Base-by-base conservation (phyloP, 495 filamentous ascomycete species). In the Talaromyces adpressus region DNA sequence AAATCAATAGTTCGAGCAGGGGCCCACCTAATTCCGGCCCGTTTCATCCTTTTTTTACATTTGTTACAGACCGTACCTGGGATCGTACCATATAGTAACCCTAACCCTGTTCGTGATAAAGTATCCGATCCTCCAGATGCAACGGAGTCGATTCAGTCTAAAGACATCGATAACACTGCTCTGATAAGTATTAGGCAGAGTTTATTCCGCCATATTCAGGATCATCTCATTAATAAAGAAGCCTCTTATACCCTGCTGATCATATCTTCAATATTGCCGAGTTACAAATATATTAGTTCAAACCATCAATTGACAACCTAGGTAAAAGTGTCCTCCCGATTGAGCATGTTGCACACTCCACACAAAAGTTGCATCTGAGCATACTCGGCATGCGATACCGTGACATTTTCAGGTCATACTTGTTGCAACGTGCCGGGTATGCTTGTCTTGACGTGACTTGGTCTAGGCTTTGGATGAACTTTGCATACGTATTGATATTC, bases 1-100 rank as follows among this genome's bases (percentile, higher is more conserved):
- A 29, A 56, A 56, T 56, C 52, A 56, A 56, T 56, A 56, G 52
- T 56, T 56, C 52, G 22, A 27, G 18, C 52, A 56, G 22, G 22
- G 52, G 7, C 52, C 52, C 52, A 25, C 20, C 14, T 56, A 16
- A 25, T 22, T n/a, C n/a, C 16, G 16, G 16, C 23, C 6, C 9
- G 52, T 29, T 56, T 56, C 27, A 14, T n/a, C 8, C 52, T 6
- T 23, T 56, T 16, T 6, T 29, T 27, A 14, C 27, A 3, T 27
- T 14, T 1, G 7, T 22, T 53, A 25, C 22, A 6, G n/a, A 20
- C 18, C 23, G 49, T 25, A 25, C 18, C 2, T 20, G 14, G 12
- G 4, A 23, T n/a, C 8, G 52, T 18, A 8, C 4, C 18, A 0
- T 1, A 20, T 5, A 4, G 22, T 14, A 49, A 20, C 45, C 45